These are phyloP conservation scores for Colletotrichum falcatum DNA, from an alignment of 2,329 filamentous ascomycete genomes.

Conservation along the genomic window DNA sequence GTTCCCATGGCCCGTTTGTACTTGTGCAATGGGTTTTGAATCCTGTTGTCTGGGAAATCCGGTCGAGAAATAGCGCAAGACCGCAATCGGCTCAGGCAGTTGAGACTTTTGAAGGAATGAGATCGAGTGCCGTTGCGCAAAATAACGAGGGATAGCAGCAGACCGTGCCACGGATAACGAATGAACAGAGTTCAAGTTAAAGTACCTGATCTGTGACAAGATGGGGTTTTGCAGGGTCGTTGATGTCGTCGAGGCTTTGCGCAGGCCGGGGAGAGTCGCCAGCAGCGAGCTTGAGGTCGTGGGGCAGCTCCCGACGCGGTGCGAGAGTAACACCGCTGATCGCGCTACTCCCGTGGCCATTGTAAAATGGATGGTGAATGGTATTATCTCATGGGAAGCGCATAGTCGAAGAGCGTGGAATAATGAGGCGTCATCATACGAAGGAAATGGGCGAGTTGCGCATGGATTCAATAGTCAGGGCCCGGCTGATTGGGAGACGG, in stretches of 20 bases:
- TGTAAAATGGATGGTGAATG: slow-evolving; percentile 20
- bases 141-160: not conserved
- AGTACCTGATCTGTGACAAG: slow-evolving; percentile 21
- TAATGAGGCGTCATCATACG: slow-evolving; percentile 35
- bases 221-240: slow-evolving; percentile 31
- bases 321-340: slow-evolving; percentile 61
- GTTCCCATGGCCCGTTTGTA: not conserved
- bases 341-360: slow-evolving; percentile 59
- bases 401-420: slow-evolving; percentile 34
- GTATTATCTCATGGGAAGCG: slow-evolving; percentile 38
- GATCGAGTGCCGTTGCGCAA: slow-evolving; percentile 1
- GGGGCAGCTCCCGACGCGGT: slow-evolving; percentile 53
- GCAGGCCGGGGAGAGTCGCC: slow-evolving; percentile 40
- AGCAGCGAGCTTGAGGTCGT: slow-evolving; percentile 24
- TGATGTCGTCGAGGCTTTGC: slow-evolving; percentile 26
- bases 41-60: slow-evolving; percentile 44
- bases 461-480: slow-evolving; percentile 12
- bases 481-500: slow-evolving; percentile 4
- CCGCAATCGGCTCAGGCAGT: slow-evolving; percentile 7
- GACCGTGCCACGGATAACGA: not conserved
- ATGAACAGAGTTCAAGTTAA: slow-evolving; percentile 12
- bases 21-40: slow-evolving; percentile 16
- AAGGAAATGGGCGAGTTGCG: slow-evolving; percentile 16
- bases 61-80: slow-evolving; percentile 49
- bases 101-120: slow-evolving; percentile 7